Base-by-base conservation (phyloP, 169 alveolate genomes). In the Eimeria sp. region DNA sequence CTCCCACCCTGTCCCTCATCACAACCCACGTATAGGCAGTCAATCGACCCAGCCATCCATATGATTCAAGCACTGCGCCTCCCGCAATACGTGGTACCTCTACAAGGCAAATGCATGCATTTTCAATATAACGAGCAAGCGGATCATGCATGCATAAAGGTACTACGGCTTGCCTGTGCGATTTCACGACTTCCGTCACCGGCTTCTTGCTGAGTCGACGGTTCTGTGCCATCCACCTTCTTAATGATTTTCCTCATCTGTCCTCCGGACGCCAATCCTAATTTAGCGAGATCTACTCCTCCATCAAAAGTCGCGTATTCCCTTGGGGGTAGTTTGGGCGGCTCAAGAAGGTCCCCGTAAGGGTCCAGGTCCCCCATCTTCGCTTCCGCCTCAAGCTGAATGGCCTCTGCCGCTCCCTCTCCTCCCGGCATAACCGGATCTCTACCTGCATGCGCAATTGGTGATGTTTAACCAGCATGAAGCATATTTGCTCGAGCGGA, bases 211-310 rank as follows among this genome's bases (percentile, higher is more conserved):
- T 61, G 61, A 25, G 7, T 40, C 34, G 76, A 14, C 27, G 80
- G 34, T 43, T 86, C 93, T 43, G 20, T 25, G 20, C 67, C 82
- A 34, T 54, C 91, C 20, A 25, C n/a, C 93, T 86, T 63, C 30
- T 63, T 86, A 3, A 86, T 58, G 20, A n/a, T 63, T 58, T 40
- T 86, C 13, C 93, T 40, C 82, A 65, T 86, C 80, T 86, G 93
- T 27, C 93, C 93, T 43, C 61, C 82, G 43, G 93, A 2, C 3
- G 93, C 92, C 76, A 93, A 63, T 11, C 96, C 96, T 76, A 93
- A 75, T 47, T 58, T 75, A 5, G 34, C 96, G 51, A 93, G 76
- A 72, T 93, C 96, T 34, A 93, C 96, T 40, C 96, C 96, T 18
- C 96, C 93, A 49, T 83, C 96, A 67, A 65, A 80, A 25, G 63